Conservation (phyloP, 352 stramenopile genomes). For the Globisporangium radiosum region DNA sequence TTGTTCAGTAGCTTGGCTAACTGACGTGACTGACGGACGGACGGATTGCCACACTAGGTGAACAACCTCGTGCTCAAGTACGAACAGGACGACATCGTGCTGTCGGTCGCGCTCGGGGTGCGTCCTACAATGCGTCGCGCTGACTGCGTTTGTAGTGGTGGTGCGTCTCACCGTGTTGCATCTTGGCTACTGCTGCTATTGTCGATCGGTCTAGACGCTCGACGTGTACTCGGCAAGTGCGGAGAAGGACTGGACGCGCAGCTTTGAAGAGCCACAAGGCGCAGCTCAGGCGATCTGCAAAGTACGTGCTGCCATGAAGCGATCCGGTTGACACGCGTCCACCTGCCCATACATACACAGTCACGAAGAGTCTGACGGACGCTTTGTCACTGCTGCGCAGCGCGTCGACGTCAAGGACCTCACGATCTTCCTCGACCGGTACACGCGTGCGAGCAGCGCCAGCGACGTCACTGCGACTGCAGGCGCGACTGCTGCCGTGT, state of each 20-base stretch:
- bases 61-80: slow-evolving; percentile 89
- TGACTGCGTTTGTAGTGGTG: background rate
- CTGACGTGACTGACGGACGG: background rate
- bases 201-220: slow-evolving; percentile 30
- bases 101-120: slow-evolving; percentile 78
- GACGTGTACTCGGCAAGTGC: slow-evolving; percentile 74
- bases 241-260: slow-evolving; percentile 42
- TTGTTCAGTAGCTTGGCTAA: too few relatives aligned
- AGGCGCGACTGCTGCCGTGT: slow-evolving; percentile 22
- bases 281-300: slow-evolving; percentile 48
- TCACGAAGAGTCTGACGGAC: too few relatives aligned
- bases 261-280: slow-evolving; percentile 60
- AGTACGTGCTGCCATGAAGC: slow-evolving; percentile 11
- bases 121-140: background rate
- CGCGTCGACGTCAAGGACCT: slow-evolving; percentile 68
- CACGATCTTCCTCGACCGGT: slow-evolving; percentile 81
- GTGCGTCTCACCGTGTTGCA: background rate
- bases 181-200: background rate
- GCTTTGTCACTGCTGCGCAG: slow-evolving; percentile 11
- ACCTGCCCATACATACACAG: too few relatives aligned
- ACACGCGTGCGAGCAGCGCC: slow-evolving; percentile 29
- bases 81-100: slow-evolving; percentile 80
- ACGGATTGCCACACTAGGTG: slow-evolving; percentile 23
- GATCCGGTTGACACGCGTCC: too few relatives aligned
- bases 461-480: slow-evolving; percentile 15